A percentile compares a stretch with the other conserved stretches of the same genome.
These are phyloP conservation scores for Coemansia umbellata DNA, from an alignment of 192 early-diverging fungal species.

Conservation along the genomic window DNA sequence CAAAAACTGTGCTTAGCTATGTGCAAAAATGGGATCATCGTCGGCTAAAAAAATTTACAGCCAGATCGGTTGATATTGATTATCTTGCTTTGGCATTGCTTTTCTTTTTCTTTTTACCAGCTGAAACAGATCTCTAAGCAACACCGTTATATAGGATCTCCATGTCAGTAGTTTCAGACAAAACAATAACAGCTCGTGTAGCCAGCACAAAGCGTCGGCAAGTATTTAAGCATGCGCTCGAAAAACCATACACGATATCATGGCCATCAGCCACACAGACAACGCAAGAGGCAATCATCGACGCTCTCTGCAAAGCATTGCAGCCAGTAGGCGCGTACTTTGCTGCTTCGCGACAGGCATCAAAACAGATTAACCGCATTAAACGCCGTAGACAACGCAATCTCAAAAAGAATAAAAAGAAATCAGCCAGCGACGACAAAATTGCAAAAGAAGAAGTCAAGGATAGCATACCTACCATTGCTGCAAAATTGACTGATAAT, in stretches of 20 bases:
- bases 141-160: no score
- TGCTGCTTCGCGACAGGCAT: constrained; percentile 16
- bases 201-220: constrained; percentile 20
- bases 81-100: no score
- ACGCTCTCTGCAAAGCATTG: constrained; percentile 22
- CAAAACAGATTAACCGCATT: constrained; percentile 11
- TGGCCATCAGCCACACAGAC: constrained; percentile 24
- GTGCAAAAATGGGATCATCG: no score
- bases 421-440: not conserved
- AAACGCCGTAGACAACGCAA: constrained; percentile 12
- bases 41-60: no score
- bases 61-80: no score
- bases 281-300: constrained; percentile 11
- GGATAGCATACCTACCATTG: not conserved
- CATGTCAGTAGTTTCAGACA: constrained; percentile 16
- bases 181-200: constrained; percentile 14
- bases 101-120: not conserved
- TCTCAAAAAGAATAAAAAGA: not conserved
- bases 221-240: constrained; percentile 45
- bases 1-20: no score
- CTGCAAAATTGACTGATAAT: not conserved
- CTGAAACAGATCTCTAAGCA: no score
- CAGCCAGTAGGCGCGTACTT: constrained; percentile 28
- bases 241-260: constrained; percentile 30
- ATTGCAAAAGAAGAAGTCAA: not conserved